These are phyloP conservation scores for Wickerhamiella qilinensis DNA, from an alignment of 805 yeast species.

Conservation along the genomic window DNA sequence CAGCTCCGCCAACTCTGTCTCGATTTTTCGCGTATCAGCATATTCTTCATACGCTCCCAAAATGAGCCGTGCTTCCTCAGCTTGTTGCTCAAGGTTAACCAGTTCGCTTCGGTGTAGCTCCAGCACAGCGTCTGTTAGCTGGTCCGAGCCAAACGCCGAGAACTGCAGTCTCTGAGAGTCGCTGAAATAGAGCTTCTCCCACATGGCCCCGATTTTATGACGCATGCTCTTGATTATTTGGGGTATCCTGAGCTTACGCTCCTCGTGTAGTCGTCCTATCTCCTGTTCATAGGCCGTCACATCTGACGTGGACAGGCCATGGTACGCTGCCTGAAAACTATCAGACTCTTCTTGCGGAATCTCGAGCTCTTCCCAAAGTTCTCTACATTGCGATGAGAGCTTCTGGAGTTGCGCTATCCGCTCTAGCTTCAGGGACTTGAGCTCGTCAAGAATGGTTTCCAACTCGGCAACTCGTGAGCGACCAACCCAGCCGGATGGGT, in stretches of 20 bases:
- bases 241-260: neutral
- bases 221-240: neutral
- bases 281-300: neutral
- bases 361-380: neutral
- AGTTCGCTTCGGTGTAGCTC: slow-evolving; percentile 48
- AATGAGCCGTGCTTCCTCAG: slow-evolving; percentile 36
- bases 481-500: neutral
- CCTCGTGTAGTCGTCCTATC: neutral
- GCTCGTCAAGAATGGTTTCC: neutral
- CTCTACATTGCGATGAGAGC: neutral
- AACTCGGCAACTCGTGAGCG: neutral
- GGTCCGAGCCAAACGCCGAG: slow-evolving; percentile 1
- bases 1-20: slow-evolving; percentile 45
- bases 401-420: neutral
- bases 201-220: neutral
- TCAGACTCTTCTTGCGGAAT: neutral
- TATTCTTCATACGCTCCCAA: slow-evolving; percentile 40
- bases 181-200: neutral
- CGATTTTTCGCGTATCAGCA: slow-evolving; percentile 41
- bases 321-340: neutral
- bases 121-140: neutral
- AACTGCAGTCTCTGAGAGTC: neutral
- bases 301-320: neutral
- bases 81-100: slow-evolving; percentile 31
- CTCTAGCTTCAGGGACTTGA: neutral